Evolutionary conservation across 495 filamentous ascomycete species (phyloP).

Genomic region (Bacidia rubella): DNA sequence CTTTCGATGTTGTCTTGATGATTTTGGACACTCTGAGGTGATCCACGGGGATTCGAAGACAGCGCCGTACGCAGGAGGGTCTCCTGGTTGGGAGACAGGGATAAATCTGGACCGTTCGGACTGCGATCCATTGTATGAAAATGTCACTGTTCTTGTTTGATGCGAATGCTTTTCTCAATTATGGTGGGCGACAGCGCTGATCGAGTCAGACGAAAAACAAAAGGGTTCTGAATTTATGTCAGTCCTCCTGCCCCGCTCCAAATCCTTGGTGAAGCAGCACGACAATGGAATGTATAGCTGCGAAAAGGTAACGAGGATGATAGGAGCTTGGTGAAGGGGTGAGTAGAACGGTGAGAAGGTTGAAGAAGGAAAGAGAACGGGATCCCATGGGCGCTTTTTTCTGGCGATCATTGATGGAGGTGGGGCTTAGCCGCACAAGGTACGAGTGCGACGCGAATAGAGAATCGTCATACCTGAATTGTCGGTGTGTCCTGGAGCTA

Average conservation of each 20-base stretch:
- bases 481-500: not conserved
- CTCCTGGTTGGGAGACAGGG: slow-evolving; percentile 77
- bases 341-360: not conserved
- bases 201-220: too few relatives aligned
- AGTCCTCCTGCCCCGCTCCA: too few relatives aligned
- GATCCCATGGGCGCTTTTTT: not conserved
- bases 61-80: slow-evolving; percentile 78
- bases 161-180: too few relatives aligned
- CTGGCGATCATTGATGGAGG: not conserved
- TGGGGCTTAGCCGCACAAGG: not conserved
- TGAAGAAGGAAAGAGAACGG: not conserved
- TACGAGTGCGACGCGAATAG: not conserved
- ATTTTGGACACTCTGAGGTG: slow-evolving; percentile 14
- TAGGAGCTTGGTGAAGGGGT: not conserved
- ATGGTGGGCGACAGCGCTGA: too few relatives aligned
- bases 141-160: too few relatives aligned
- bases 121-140: slow-evolving; percentile 20
- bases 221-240: too few relatives aligned
- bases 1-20: slow-evolving; percentile 9
- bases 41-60: slow-evolving; percentile 51
- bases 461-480: not conserved
- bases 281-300: not conserved
- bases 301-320: not conserved
- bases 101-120: slow-evolving; percentile 29
- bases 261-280: too few relatives aligned